These are phyloP conservation scores for Suhomyces bokatorum DNA, from an alignment of 1,139 yeast genomes.

Conservation along the genomic window DNA sequence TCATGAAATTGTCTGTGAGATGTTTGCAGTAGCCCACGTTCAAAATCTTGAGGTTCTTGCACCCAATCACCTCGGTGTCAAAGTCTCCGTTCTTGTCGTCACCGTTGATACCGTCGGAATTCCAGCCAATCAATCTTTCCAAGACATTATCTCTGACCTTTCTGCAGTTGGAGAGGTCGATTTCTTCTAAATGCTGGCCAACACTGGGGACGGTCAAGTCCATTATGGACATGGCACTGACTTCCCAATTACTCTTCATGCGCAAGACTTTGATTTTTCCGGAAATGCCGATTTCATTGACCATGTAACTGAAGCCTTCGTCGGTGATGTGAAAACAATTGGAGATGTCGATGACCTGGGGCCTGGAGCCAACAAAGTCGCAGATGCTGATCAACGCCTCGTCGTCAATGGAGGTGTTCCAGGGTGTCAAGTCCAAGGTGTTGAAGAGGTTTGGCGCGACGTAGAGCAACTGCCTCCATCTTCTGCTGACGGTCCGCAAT, in stretches of 20 bases:
- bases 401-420: conserved; percentile 63
- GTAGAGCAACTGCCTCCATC: conserved; percentile 69
- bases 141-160: conserved; percentile 71
- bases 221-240: conserved; percentile 79
- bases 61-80: conserved; percentile 43
- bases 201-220: conserved; percentile 68
- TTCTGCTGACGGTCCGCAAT: conserved; percentile 53
- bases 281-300: conserved; percentile 67
- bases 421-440: conserved; percentile 55
- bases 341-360: conserved; percentile 59
- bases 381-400: conserved; percentile 56
- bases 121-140: conserved; percentile 65
- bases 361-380: conserved; percentile 70
- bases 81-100: conserved; percentile 16
- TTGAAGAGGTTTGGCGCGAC: conserved; percentile 54
- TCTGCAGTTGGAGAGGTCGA: conserved; percentile 71
- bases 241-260: conserved; percentile 76
- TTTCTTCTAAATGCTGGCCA: conserved; percentile 56
- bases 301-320: conserved; percentile 68
- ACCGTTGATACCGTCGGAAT: conserved; percentile 14
- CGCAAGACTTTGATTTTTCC: conserved; percentile 56
- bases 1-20: conserved; percentile 66
- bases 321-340: conserved; percentile 78
- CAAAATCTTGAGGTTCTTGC: conserved; percentile 54
- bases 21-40: conserved; percentile 73